A percentile compares a stretch with the other conserved stretches of the same genome.
Evolutionary conservation across 139 green algal genomes (phyloP).

Genomic region (Monoraphidium neglectum): DNA sequence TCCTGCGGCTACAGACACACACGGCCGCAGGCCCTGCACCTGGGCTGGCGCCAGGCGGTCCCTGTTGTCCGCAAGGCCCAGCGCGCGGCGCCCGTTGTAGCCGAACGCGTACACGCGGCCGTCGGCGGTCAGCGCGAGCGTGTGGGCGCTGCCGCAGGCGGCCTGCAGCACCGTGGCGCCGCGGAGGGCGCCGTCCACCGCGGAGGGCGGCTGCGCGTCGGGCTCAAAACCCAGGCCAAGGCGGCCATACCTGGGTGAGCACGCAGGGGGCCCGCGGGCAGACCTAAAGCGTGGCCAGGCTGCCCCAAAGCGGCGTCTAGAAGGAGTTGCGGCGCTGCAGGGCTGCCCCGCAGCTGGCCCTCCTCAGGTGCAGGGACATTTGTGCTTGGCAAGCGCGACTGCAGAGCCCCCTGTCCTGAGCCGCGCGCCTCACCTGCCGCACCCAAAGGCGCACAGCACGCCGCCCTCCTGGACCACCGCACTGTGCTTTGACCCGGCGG

Average conservation of each 20-base stretch:
- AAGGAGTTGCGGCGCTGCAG: too few relatives aligned
- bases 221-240: background rate
- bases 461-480: constrained; percentile 20
- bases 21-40: constrained; percentile 29
- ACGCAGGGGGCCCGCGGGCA: too few relatives aligned
- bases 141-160: constrained; percentile 49
- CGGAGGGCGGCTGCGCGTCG: background rate
- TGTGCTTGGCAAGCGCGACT: too few relatives aligned
- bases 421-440: constrained; percentile 28
- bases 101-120: constrained; percentile 67
- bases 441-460: constrained; percentile 13
- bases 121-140: constrained; percentile 41
- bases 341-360: too few relatives aligned
- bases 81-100: constrained; percentile 53
- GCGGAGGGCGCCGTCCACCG: background rate
- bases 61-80: constrained; percentile 15
- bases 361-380: too few relatives aligned
- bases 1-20: constrained; percentile 20
- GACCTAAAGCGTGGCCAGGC: too few relatives aligned
- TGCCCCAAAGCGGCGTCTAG: too few relatives aligned
- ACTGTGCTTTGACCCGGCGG: constrained; percentile 14
- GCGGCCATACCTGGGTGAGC: background rate
- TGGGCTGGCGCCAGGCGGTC: background rate
- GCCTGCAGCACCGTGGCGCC: constrained; percentile 1
- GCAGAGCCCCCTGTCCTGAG: too few relatives aligned